Conservation (phyloP, 768 basidiomycete species). For the Udeniomyces megalosporus region DNA sequence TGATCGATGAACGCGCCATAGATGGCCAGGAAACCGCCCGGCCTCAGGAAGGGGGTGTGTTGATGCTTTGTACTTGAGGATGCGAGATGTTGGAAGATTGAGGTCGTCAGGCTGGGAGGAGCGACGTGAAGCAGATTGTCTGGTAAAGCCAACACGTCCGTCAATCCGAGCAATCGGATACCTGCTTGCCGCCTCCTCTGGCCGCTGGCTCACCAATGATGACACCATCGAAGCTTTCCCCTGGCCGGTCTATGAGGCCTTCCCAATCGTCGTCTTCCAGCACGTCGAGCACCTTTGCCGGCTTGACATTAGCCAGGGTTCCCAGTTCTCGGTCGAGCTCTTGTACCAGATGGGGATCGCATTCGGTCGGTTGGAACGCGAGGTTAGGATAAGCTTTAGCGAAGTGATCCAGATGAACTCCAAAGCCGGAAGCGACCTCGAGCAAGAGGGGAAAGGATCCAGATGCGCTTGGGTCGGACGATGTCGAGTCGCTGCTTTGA, state of each 20-base stretch:
- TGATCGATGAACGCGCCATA: slow-evolving; percentile 8
- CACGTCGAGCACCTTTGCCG: not conserved
- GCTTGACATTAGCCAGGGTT: not conserved
- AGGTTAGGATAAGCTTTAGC: not conserved
- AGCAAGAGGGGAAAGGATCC: slow-evolving; percentile 1
- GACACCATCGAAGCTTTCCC: not conserved
- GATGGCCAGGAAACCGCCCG: not conserved
- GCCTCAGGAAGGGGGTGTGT: not conserved
- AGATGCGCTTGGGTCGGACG: too few species aligned
- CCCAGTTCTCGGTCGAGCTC: not conserved
- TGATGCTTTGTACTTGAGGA: not conserved
- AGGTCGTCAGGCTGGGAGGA: not conserved
- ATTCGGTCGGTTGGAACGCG: slow-evolving; percentile 1
- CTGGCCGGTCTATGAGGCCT: not conserved
- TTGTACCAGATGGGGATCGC: not conserved
- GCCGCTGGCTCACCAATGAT: not conserved
- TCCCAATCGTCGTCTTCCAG: slow-evolving; percentile 2
- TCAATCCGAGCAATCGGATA: not conserved
- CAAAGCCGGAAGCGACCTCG: slow-evolving; percentile 11
- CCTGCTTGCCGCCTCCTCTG: too few species aligned
- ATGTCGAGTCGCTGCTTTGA: too few species aligned
- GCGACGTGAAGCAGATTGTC: slow-evolving; percentile 9
- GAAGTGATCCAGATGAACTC: not conserved
- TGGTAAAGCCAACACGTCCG: not conserved
- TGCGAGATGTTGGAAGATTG: not conserved